These are phyloP conservation scores for Hygrophorus pudorinus DNA, from an alignment of 768 basidiomycete genomes.

Conservation along the genomic window DNA sequence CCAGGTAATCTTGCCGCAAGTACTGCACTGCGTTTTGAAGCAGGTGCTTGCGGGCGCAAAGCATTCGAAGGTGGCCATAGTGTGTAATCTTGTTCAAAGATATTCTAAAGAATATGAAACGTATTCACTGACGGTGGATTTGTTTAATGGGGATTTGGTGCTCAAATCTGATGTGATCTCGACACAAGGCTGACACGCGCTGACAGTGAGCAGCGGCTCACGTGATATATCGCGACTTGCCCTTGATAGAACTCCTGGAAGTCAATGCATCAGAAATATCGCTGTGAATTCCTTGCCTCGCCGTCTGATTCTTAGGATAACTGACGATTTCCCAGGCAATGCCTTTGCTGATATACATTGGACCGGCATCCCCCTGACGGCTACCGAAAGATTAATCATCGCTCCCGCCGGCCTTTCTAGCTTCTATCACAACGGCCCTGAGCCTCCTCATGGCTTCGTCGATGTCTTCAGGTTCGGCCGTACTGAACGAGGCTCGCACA, in stretches of 20 bases:
- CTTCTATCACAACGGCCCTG: conserved; percentile 25
- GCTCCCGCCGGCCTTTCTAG: conserved; percentile 11
- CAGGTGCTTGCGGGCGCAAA: conserved; percentile 41
- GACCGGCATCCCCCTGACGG: not conserved
- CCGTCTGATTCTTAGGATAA: too few species aligned
- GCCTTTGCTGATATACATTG: too few species aligned
- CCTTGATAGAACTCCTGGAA: too few species aligned
- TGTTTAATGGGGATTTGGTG: not conserved
- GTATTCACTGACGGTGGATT: not conserved
- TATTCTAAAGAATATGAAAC: not conserved
- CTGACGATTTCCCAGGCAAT: too few species aligned
- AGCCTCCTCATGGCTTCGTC: conserved; percentile 66
- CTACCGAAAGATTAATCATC: not conserved
- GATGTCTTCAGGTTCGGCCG: conserved; percentile 54
- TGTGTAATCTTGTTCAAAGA: too few species aligned
- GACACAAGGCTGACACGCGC: too few species aligned
- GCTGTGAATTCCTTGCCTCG: too few species aligned
- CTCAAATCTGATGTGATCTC: not conserved
- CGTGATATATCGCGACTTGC: too few species aligned
- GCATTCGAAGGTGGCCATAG: not conserved
- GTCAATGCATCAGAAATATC: too few species aligned
- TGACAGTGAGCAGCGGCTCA: too few species aligned
- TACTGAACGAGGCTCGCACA: conserved; percentile 77
- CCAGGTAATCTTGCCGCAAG: conserved; percentile 67
- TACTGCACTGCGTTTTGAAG: conserved; percentile 44